phyloP scores from a whole-genome alignment of 1,284 basidiomycete species.

The Apiotrichum akiyoshidainum region DNA sequence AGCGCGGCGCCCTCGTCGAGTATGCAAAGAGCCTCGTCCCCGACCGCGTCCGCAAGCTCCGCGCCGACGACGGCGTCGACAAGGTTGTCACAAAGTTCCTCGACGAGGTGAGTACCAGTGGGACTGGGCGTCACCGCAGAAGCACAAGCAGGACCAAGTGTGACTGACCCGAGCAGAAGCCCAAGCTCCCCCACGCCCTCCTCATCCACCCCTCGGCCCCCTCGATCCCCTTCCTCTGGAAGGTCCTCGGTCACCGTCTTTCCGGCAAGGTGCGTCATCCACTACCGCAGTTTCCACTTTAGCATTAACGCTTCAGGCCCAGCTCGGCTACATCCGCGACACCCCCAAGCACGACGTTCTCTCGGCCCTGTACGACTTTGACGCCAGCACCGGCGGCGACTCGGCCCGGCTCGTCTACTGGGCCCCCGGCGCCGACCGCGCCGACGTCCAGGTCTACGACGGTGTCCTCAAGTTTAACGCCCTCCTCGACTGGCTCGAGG shows the following conservation, averaged over 20 bases:
- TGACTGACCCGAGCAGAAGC: slow-evolving; percentile 50
- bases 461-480: slow-evolving; percentile 50
- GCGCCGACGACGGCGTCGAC: slow-evolving; percentile 54
- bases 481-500: slow-evolving; percentile 43
- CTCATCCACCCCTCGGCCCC: slow-evolving; percentile 68
- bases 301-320: slow-evolving; percentile 50
- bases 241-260: slow-evolving; percentile 74
- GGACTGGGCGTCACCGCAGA: not conserved
- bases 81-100: slow-evolving; percentile 43
- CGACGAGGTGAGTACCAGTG: slow-evolving; percentile 31
- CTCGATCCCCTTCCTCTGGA: slow-evolving; percentile 79
- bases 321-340: slow-evolving; percentile 67
- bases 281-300: not conserved
- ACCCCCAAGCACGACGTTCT: slow-evolving; percentile 55
- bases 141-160: not conserved
- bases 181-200: slow-evolving; percentile 62
- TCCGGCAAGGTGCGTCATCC: slow-evolving; percentile 52
- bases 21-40: slow-evolving; percentile 74
- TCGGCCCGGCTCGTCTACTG: slow-evolving; percentile 41
- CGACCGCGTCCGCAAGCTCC: slow-evolving; percentile 61
- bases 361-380: slow-evolving; percentile 27
- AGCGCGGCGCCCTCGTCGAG: slow-evolving; percentile 68
- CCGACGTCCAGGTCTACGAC: slow-evolving; percentile 36
- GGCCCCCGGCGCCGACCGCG: slow-evolving; percentile 22
- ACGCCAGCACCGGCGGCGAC: slow-evolving; percentile 32